Evolutionary conservation across 805 yeast genomes (phyloP), one percentile per base, ranked within the genome.

Genomic region (Scheffersomyces amazonensis): DNA sequence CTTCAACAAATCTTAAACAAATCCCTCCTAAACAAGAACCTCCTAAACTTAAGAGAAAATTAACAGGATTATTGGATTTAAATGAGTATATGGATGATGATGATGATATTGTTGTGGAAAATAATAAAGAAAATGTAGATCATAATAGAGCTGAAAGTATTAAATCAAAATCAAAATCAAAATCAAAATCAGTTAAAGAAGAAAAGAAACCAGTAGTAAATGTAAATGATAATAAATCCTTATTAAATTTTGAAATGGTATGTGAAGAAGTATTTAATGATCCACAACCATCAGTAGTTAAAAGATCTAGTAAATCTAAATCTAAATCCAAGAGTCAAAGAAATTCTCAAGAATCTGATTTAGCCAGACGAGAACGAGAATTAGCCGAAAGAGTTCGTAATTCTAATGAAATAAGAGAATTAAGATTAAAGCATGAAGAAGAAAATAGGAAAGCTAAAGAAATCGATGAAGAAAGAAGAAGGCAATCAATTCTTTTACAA

Each of bases 241-340:
- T 62, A 16, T 38, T 51, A 31, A 59, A 60, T 38, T 65, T 65
- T 43, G 58, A 55, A 36, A 34, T 43, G 34, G 56, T 63, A 23
- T 60, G 65, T 39, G 67, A 56, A 34, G 63, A 62, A 37, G 49
- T 55, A 32, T 62, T 64, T 41, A 54, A 52, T 16, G 57, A 57
- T 13, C 25, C 23, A 9, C 19, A 31, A 8, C 34, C 29, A 21
- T 16, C 35, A n/a, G n/a, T 23, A 11, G n/a, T 12, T 9, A 12
- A 12, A 9, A 4, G 5, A 13, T 5, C 5, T 4, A 22, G 7
- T 4, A 32, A 27, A 33, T 34, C 24, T 35, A 34, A 35, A 30
- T 17, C 22, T 24, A 23, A 17, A 9, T 8, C 20, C 13, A 32
- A 12, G 6, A 19, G 9, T 9, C 15, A 19, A 7, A 23, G 22